Evolutionary conservation across 2,329 filamentous ascomycete genomes (phyloP).

Genomic region (Aspergillus puulaauensis): DNA sequence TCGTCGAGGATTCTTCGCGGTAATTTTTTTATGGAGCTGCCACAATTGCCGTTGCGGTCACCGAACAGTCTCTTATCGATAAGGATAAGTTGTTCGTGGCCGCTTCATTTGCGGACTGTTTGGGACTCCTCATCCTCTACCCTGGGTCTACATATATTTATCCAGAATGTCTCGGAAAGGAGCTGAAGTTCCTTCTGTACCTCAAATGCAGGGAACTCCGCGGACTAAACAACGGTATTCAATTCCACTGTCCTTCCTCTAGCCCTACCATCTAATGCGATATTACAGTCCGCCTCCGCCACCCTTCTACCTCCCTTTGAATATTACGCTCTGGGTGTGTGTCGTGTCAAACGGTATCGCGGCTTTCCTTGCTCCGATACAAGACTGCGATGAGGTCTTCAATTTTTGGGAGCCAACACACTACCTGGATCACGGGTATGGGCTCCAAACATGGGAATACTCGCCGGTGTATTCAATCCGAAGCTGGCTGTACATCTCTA

Average conservation of each 20-base stretch:
- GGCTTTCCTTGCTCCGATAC: constrained; percentile 82
- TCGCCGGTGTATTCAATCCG: constrained; percentile 92
- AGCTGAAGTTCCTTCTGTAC: constrained; percentile 7
- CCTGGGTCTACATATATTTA: background rate
- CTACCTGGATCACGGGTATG: constrained; percentile 89
- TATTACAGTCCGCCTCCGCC: constrained; percentile 29
- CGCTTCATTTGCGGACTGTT: background rate
- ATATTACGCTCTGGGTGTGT: constrained; percentile 78
- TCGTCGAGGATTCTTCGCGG: constrained; percentile 10
- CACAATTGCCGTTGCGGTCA: constrained; percentile 26
- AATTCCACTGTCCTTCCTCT: background rate
- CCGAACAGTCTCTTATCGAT: constrained; percentile 32
- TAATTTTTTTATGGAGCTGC: constrained; percentile 27
- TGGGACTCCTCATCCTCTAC: background rate
- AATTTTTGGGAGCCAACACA: constrained; percentile 99
- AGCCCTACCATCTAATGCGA: constrained; percentile 7
- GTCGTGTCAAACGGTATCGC: constrained; percentile 71
- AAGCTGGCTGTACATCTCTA: constrained; percentile 84
- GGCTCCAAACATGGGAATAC: constrained; percentile 98
- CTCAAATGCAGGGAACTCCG: constrained; percentile 11
- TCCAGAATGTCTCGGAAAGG: constrained; percentile 19
- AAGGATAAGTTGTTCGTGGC: constrained; percentile 17
- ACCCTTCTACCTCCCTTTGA: constrained; percentile 66
- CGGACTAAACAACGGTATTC: constrained; percentile 29
- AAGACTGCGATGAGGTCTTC: constrained; percentile 98